Base-by-base conservation (phyloP, 1,139 yeast species). In the Protomyces pachydermus region DNA sequence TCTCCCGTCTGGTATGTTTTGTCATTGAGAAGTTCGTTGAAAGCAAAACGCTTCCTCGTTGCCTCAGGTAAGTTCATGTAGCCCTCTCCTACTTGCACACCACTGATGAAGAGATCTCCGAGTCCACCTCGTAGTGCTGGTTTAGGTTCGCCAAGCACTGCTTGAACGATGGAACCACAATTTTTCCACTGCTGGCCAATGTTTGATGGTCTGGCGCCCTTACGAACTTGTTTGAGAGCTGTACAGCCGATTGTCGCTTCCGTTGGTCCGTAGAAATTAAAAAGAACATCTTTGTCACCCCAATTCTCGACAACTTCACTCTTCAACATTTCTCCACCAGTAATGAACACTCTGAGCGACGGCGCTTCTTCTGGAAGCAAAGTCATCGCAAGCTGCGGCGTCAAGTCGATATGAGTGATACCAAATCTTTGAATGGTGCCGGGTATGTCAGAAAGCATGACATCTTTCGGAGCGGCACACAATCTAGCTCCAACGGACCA, bases 241-340 rank as follows among this genome's bases (percentile, higher is more conserved):
- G 72, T 70, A 12, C 67, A 64, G 14, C 72, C 72, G 16, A 70
- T 70, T 1, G 72, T 70, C 9, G 64, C 72, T 45, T 70, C 72
- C 2, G 72, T 70, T 3, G 72, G 72, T 2, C 72, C 68, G 39
- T 67, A 70, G 56, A 71, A 71, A 55, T 70, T 70, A 60, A 67
- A 70, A 8, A 70, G 57, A 4, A 67, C 65, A 14, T 67, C 68
- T 10, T 61, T 60, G 23, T 66, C 66, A 32, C 71, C 72, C 72
- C 72, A 70, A n/a, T 54, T 53, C 23, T 69, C 69, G 18, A 70
- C 52, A 3, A 70, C 65, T 48, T 70, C 72, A 16, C 56, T 64
- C 23, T 67, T 69, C 20, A 70, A 55, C 60, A 68, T 65, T 45
- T 70, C 72, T 3, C 72, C 72, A 3, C 72, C 72, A 6, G 72